A percentile compares a stretch with the other conserved stretches of the same genome.
Conservation (phyloP, 352 stramenopile genomes). For the Pythium folliculosum region DNA sequence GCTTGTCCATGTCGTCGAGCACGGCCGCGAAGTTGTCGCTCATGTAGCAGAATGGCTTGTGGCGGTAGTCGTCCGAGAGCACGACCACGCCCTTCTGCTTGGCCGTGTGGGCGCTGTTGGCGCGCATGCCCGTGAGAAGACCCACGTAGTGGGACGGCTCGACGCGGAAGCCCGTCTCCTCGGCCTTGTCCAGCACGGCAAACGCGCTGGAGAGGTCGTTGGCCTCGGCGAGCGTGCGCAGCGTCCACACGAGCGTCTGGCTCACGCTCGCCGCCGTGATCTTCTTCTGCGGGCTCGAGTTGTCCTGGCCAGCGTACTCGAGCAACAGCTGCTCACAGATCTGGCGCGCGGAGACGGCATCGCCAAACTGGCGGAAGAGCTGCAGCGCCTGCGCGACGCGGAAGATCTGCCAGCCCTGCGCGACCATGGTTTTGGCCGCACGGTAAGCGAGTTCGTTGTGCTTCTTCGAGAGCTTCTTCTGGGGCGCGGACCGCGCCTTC, state of each 20-base stretch:
- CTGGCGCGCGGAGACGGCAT: slow-evolving; percentile 37
- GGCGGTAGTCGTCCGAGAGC: slow-evolving; percentile 13
- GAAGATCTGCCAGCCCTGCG: slow-evolving; percentile 50
- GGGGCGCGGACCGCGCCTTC: neutral
- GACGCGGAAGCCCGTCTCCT: slow-evolving; percentile 34
- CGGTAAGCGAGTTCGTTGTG: slow-evolving; percentile 52
- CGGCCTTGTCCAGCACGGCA: slow-evolving; percentile 35
- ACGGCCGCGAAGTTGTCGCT: slow-evolving; percentile 41
- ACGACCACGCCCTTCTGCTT: slow-evolving; percentile 27
- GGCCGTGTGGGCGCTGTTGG: slow-evolving; percentile 16
- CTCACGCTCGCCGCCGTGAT: slow-evolving; percentile 34
- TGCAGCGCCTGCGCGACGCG: slow-evolving; percentile 42
- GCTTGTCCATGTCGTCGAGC: slow-evolving; percentile 43
- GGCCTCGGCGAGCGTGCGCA: slow-evolving; percentile 54
- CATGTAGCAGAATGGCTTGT: slow-evolving; percentile 39
- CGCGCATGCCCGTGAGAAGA: slow-evolving; percentile 52
- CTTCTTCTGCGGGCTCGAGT: slow-evolving; percentile 21
- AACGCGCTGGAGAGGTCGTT: slow-evolving; percentile 40
- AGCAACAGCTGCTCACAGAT: slow-evolving; percentile 53
- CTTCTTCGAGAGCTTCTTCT: slow-evolving; percentile 13
- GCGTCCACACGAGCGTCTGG: slow-evolving; percentile 27
- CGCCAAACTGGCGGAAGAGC: slow-evolving; percentile 53
- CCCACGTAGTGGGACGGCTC: slow-evolving; percentile 46
- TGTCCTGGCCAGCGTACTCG: slow-evolving; percentile 34
- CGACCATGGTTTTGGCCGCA: slow-evolving; percentile 55